phyloP scores from a whole-genome alignment of 164 flowering plant species.

The Protea cynaroides region DNA sequence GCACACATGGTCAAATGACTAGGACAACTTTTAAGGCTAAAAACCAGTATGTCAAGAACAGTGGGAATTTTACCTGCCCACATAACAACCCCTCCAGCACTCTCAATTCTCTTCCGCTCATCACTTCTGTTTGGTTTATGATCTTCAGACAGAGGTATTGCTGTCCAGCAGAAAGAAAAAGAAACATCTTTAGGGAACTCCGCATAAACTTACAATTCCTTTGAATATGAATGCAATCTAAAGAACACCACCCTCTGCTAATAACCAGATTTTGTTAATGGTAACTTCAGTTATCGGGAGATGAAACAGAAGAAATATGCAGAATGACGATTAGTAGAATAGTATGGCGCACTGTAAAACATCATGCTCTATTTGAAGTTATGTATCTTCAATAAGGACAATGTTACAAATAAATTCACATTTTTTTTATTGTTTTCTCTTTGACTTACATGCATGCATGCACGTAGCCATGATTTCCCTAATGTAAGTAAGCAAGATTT shows the following conservation, averaged over 20 bases:
- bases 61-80: constrained; percentile 73
- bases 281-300: no score
- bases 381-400: no score
- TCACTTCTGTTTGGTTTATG: constrained; percentile 97
- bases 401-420: neutral
- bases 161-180: constrained; percentile 32
- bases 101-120: constrained; percentile 94
- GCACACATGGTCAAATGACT: no score
- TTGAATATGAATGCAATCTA: neutral
- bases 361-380: no score
- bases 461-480: neutral
- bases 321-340: no score
- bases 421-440: neutral
- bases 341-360: no score
- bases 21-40: no score
- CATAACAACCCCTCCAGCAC: constrained; percentile 97
- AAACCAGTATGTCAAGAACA: no score
- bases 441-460: neutral
- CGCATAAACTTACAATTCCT: neutral
- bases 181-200: neutral
- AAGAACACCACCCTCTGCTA: no score
- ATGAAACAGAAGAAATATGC: no score
- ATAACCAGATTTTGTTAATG: no score
- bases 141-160: constrained; percentile 93
- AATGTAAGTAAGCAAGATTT: neutral